Percentiles rank a stretch among this genome's conserved stretches.
phyloP scores from a whole-genome alignment of 2,329 filamentous ascomycete species.

The Stagonosporopsis vannaccii region DNA sequence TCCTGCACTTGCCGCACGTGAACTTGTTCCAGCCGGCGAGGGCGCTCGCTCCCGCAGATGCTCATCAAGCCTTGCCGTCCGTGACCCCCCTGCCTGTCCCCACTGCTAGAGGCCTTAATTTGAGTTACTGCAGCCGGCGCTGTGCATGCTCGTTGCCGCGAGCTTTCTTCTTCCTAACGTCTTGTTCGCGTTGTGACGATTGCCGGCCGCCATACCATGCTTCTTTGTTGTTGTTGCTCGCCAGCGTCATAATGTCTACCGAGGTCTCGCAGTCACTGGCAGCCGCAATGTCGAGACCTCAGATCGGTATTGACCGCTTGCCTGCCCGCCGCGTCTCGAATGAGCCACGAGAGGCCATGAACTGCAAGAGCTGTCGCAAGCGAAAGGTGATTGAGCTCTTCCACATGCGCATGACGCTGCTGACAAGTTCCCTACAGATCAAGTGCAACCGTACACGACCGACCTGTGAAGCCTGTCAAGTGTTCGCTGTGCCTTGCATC shows the following conservation, averaged over 20 bases:
- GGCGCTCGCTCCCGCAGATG: slow-evolving; percentile 42
- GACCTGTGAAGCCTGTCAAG: slow-evolving; percentile 86
- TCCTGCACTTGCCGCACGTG: slow-evolving; percentile 27
- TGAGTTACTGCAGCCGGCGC: slow-evolving; percentile 44
- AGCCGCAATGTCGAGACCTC: slow-evolving; percentile 71
- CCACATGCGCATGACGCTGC: slow-evolving; percentile 5
- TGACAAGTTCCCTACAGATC: slow-evolving; percentile 65
- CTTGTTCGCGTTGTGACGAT: slow-evolving; percentile 23
- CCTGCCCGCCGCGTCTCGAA: slow-evolving; percentile 73
- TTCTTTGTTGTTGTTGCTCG: slow-evolving; percentile 33
- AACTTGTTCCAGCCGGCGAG: slow-evolving; percentile 37
- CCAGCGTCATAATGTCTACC: slow-evolving; percentile 40
- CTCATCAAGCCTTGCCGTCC: slow-evolving; percentile 42
- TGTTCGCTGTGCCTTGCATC: slow-evolving; percentile 86
- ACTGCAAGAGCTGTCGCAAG: slow-evolving; percentile 93
- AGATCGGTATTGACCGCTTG: slow-evolving; percentile 82
- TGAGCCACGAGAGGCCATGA: slow-evolving; percentile 89
- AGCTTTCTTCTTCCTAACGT: slow-evolving; percentile 35
- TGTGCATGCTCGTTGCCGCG: slow-evolving; percentile 30
- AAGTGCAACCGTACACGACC: slow-evolving; percentile 89
- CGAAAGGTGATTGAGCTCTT: slow-evolving; percentile 70
- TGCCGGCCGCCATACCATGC: slow-evolving; percentile 42
- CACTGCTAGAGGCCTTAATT: slow-evolving; percentile 51
- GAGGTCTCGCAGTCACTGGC: slow-evolving; percentile 40
- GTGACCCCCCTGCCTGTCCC: slow-evolving; percentile 34